phyloP scores from a whole-genome alignment of 306 rosid genomes.

The Lotus japonicus region DNA sequence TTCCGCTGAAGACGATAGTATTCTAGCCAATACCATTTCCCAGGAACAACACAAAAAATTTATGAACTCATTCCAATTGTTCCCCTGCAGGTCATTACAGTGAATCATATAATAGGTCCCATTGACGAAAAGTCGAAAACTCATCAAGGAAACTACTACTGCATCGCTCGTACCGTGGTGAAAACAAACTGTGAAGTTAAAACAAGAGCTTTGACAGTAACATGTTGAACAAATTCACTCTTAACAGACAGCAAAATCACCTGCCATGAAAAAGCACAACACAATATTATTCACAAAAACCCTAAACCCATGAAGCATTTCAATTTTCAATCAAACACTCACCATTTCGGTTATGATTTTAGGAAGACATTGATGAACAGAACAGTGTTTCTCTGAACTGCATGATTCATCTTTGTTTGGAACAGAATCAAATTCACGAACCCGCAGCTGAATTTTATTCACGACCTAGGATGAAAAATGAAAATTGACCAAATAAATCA shows the following conservation, averaged over 20 bases:
- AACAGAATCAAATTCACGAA: slow-evolving; percentile 19
- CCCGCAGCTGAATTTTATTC: slow-evolving; percentile 31
- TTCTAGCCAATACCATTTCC: slow-evolving; percentile 38
- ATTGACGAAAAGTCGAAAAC: too few species aligned
- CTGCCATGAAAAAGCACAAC: slow-evolving; percentile 27
- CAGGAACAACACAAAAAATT: slow-evolving; percentile 37
- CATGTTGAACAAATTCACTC: slow-evolving; percentile 46
- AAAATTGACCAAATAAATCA: not conserved
- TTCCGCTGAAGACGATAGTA: slow-evolving; percentile 23
- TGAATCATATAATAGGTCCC: not conserved
- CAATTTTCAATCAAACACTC: not conserved
- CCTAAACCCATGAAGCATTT: not conserved
- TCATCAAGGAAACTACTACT: not conserved
- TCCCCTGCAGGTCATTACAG: slow-evolving; percentile 33
- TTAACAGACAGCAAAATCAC: slow-evolving; percentile 29
- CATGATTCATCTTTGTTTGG: not conserved
- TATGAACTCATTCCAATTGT: slow-evolving; percentile 36
- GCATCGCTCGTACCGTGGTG: slow-evolving; percentile 14
- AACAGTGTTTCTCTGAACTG: slow-evolving; percentile 7
- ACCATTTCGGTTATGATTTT: slow-evolving; percentile 25
- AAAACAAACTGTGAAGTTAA: slow-evolving; percentile 30
- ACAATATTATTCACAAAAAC: not conserved
- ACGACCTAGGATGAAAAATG: slow-evolving; percentile 31
- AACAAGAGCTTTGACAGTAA: slow-evolving; percentile 39
- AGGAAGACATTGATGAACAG: slow-evolving; percentile 27